These are phyloP conservation scores for Striga hermonthica DNA, from an alignment of 305 asterid species.

Conservation along the genomic window DNA sequence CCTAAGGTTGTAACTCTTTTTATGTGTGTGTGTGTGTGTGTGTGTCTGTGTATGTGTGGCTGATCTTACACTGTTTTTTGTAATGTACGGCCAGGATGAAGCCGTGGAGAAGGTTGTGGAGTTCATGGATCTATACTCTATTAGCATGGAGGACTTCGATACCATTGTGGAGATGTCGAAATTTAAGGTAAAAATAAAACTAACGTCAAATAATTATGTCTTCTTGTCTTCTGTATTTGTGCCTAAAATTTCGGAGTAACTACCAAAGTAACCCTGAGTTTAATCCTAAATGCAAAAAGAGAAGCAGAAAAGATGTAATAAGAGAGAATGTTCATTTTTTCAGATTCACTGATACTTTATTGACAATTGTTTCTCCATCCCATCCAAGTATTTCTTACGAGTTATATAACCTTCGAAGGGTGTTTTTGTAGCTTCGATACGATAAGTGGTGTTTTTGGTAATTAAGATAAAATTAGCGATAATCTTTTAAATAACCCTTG, in stretches of 20 bases:
- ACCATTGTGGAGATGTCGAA: slow-evolving; percentile 75
- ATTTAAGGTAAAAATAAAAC: slow-evolving; percentile 55
- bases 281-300: background rate
- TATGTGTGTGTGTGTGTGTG: slow-evolving; percentile 12
- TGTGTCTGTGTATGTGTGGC: background rate
- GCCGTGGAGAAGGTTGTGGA: slow-evolving; percentile 81
- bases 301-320: background rate
- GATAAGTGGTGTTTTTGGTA: background rate
- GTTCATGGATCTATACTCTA: slow-evolving; percentile 87
- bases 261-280: background rate
- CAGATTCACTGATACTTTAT: background rate
- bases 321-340: background rate
- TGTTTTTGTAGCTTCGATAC: background rate
- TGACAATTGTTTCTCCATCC: background rate
- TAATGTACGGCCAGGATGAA: slow-evolving; percentile 64
- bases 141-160: slow-evolving; percentile 88
- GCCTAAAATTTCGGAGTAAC: background rate
- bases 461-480: background rate
- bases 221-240: slow-evolving; percentile 11
- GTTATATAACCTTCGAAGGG: background rate
- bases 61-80: slow-evolving; percentile 29
- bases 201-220: slow-evolving; percentile 1
- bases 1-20: slow-evolving; percentile 55
- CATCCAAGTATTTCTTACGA: too few species aligned
- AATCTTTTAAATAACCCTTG: background rate